phyloP scores from a whole-genome alignment of 306 rosid genomes.

The Castanea mollissima region DNA sequence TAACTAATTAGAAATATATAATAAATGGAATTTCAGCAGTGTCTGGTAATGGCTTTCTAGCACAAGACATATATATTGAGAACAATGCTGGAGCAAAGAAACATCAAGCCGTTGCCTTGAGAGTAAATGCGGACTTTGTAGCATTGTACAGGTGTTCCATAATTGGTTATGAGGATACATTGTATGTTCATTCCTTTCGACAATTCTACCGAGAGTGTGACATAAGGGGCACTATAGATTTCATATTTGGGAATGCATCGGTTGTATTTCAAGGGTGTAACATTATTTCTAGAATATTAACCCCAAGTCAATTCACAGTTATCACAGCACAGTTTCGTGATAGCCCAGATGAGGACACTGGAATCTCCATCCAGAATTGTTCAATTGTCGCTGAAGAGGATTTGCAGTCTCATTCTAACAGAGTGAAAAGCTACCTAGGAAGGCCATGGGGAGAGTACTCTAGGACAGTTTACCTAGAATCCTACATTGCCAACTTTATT shows the following conservation, averaged over 20 bases:
- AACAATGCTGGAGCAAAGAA: slow-evolving; percentile 70
- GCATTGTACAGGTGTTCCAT: slow-evolving; percentile 61
- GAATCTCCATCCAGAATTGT: slow-evolving; percentile 73
- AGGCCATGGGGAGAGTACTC: slow-evolving; percentile 71
- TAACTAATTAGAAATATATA: no score
- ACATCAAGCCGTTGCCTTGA: slow-evolving; percentile 74
- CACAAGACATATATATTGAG: slow-evolving; percentile 61
- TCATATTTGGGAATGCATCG: slow-evolving; percentile 75
- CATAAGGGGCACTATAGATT: slow-evolving; percentile 74
- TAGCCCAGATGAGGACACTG: slow-evolving; percentile 56
- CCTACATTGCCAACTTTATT: slow-evolving; percentile 55
- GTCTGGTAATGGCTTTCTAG: slow-evolving; percentile 79
- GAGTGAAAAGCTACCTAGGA: slow-evolving; percentile 64
- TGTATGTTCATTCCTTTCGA: slow-evolving; percentile 71
- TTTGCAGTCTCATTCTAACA: slow-evolving; percentile 27
- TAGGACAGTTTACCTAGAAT: slow-evolving; percentile 49
- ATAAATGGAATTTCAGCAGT: slow-evolving; percentile 41
- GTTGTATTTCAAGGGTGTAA: slow-evolving; percentile 60
- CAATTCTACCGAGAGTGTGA: slow-evolving; percentile 81
- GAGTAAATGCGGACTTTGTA: slow-evolving; percentile 67
- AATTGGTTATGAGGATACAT: slow-evolving; percentile 63
- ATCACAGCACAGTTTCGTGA: slow-evolving; percentile 68
- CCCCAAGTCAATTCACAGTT: slow-evolving; percentile 56
- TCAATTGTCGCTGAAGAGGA: slow-evolving; percentile 51
- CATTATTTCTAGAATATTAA: slow-evolving; percentile 51